A percentile compares a stretch with the other conserved stretches of the same genome.
Evolutionary conservation across 192 early-diverging fungal genomes (phyloP).

Genomic region (Coemansia sp.): DNA sequence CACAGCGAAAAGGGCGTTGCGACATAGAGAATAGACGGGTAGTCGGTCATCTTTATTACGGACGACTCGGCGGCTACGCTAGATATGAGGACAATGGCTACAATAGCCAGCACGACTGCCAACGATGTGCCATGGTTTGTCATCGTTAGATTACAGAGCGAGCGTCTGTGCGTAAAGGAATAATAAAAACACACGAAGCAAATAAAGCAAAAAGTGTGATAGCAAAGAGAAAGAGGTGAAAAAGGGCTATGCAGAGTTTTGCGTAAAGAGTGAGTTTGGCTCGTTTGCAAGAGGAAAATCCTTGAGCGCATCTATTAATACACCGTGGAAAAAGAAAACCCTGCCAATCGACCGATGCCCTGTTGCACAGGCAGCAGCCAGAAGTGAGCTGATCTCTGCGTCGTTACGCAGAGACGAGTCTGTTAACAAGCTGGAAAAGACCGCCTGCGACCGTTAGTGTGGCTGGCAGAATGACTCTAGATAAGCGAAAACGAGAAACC

Average conservation of each 20-base stretch:
- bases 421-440: background rate
- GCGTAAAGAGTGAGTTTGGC: background rate
- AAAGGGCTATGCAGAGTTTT: background rate
- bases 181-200: background rate
- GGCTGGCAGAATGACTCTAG: background rate
- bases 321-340: background rate
- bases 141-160: background rate
- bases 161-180: background rate
- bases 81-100: conserved; percentile 7
- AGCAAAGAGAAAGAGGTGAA: background rate
- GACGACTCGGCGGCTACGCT: conserved; percentile 11
- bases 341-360: background rate
- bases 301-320: background rate
- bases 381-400: background rate
- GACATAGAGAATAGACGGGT: conserved; percentile 43
- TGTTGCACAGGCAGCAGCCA: background rate
- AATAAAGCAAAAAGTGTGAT: background rate
- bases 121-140: background rate
- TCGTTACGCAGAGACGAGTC: background rate
- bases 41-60: conserved; percentile 32
- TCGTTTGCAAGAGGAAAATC: background rate
- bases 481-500: background rate
- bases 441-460: background rate
- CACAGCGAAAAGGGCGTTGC: conserved; percentile 43
- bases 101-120: conserved; percentile 6